Conservation (phyloP, 2,329 filamentous ascomycete genomes). For the Colletotrichum viniferum region DNA sequence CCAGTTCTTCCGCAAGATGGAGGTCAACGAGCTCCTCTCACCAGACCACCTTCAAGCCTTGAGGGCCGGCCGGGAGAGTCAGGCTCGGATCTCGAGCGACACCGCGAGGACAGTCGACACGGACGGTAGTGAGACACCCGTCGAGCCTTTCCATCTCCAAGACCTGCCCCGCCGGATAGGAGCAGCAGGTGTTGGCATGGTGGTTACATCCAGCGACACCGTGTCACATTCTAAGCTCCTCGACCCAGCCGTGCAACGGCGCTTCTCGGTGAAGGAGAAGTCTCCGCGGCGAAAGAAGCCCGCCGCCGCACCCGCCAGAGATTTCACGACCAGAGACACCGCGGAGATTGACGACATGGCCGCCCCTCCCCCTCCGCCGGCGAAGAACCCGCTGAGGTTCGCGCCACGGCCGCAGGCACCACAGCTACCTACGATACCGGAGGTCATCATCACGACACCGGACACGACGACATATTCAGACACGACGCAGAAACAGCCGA, state of each 20-base stretch:
- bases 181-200: conserved; percentile 38
- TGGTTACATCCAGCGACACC: conserved; percentile 31
- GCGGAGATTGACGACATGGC: not conserved
- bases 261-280: conserved; percentile 27
- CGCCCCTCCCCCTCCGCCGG: conserved; percentile 33
- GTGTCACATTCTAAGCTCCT: conserved; percentile 28
- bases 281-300: not conserved
- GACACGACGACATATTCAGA: not conserved
- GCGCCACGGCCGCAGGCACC: conserved; percentile 15
- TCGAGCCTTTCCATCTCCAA: conserved; percentile 56
- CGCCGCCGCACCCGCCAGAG: not conserved
- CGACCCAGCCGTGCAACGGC: conserved; percentile 24
- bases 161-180: conserved; percentile 48
- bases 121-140: conserved; percentile 43
- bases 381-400: conserved; percentile 30
- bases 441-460: conserved; percentile 31
- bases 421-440: conserved; percentile 46
- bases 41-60: conserved; percentile 40
- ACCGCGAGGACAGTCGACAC: conserved; percentile 27
- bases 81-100: conserved; percentile 32
- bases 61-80: conserved; percentile 33
- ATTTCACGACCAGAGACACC: conserved; percentile 4
- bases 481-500: not conserved
- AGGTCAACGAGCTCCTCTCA: conserved; percentile 65
- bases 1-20: conserved; percentile 58